Evolutionary conservation across 805 yeast species (phyloP), one percentile per base, ranked within the genome.

Genomic region (Kodamaea hsintzibuensis): DNA sequence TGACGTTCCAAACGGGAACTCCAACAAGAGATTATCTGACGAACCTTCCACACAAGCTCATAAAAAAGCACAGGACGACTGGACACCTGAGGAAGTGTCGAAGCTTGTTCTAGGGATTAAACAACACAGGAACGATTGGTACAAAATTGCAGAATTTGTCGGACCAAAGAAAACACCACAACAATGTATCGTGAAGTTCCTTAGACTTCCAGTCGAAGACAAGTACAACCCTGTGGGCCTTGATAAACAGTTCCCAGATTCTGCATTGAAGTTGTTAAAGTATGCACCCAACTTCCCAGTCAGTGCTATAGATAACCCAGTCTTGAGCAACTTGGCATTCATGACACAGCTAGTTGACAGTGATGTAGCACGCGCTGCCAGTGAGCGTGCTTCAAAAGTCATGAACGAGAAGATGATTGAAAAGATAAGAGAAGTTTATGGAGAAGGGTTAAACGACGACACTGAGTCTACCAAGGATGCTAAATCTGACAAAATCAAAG

Each of bases 271-370:
- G 0, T 89, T 96, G 12, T 78, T 92, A 58, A 88, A 86, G 65
- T 91, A 82, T 68, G 86, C 93, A 3, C 87, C 96, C 2, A 88
- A 90, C 67, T 78, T 93, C 49, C 97, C 98, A 12, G 86, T 89
- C 49, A 83, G 90, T 38, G 82, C 90, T 44, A 83, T 86, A 27
- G 98, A 95, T 61, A 95, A 95, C 69, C 99, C 99, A 1, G 91
- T 95, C 2, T 80, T 95, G 74, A 87, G 96, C 38, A 93, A 96
- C n/a, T 80, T 95, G 57, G 86, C 97, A 12, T 95, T 92, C 69
- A 76, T 95, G 70, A 85, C 92, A 0, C 85, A 90, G 39, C 72
- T 92, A 49, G 96, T 91, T 14, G 97, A 93, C 63, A 88, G 93
- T 10, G 87, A 86, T 42, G 88, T 88, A 18, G 97, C 93, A 0